Evolutionary conservation across 148 eudicot genomes (phyloP), one percentile per base, ranked within the genome.

Genomic region (Polygonum aviculare): DNA sequence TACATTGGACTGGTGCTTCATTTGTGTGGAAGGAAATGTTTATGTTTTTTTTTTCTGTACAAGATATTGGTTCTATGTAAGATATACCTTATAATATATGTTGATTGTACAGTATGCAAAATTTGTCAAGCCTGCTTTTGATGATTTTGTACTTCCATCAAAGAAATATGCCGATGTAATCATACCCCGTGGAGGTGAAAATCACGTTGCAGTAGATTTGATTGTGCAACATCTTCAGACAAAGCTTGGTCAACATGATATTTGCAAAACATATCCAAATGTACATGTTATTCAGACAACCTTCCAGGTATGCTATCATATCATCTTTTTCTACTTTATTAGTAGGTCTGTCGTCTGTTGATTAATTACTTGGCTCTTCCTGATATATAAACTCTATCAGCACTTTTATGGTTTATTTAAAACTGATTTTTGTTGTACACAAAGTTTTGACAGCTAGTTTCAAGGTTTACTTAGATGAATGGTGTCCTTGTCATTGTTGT

Each of bases 91-190:
- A 41, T 4, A 54, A 72, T 9, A n/a, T 54, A 31, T 78, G 14
- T 76, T 78, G 59, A 21, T 76, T 19, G 39, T 90, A 86, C 93
- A 94, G 98, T 94, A 94, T 84, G 98, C 97, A 19, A 94, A 94
- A 83, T 94, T 94, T 87, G 98, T 94, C 74, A 94, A 94, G 85
- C 98, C 98, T 83, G 94, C 98, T 75, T 94, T 94, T 79, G 98
- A 94, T 80, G 98, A 94, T 79, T 94, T 94, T 78, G 90, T 94
- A 76, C 89, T 88, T 41, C 98, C 98, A 47, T 91, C 98, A 72
- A 94, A 94, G 89, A 94, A 94, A 80, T 94, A 87, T 82, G 98
- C 98, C 21, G 98, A 94, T 86, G 97, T 93, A 74, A 93, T 93
- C 81, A 93, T 93, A 76, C 98, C 98, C 18, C 88, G 97, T 69